Base-by-base conservation (phyloP, 495 filamentous ascomycete genomes). In the Thermothielavioides terrestris region DNA sequence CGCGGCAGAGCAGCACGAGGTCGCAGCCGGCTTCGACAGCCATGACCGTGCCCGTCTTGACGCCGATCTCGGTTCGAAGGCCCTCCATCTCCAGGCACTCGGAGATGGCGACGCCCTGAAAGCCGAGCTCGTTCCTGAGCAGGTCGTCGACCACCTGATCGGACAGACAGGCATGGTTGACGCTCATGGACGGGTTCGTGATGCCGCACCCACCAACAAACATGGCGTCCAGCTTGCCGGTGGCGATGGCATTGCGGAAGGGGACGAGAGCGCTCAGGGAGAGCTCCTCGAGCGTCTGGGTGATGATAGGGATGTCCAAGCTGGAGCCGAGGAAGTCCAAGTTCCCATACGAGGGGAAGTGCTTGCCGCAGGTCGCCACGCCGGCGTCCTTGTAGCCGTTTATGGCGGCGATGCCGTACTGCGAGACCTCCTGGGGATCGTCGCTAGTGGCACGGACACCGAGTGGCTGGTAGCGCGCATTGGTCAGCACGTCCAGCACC, bases 51-150 rank as follows among this genome's bases (percentile, higher is more conserved):
- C 89, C 88, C 12, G 88, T 88, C 49, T 87, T 84, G n/a, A 95
- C 86, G 11, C 89, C 89, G 53, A 94, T 92, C 54, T 94, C 90
- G 54, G 89, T 86, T 43, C 84, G 85, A 12, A 95, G 74, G 1
- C 88, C 87, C 56, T 95, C 89, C 89, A 94, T 95, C 64, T 94
- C 89, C n/a, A 94, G 72, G 49, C 89, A 95, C 58, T 95, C 89
- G 0, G 88, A 94, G 36, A 95, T 85, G n/a, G 88, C 88, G 6
- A 95, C 89, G 3, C 89, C 89, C 49, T 87, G 76, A 58, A 95
- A 95, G 7, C 85, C 82, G 37, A 95, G 75, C 52, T 94, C 86
- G 41, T 83, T 82, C 15, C 89, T 76, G 14, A 95, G 68, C 14
- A 94, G 69, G 31, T 88, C 86, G 52, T 94, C 85, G 18, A 95